Percentiles rank a stretch among this genome's conserved stretches.
phyloP scores from a whole-genome alignment of 768 basidiomycete species.

The Hysterangium stoloniferum region DNA sequence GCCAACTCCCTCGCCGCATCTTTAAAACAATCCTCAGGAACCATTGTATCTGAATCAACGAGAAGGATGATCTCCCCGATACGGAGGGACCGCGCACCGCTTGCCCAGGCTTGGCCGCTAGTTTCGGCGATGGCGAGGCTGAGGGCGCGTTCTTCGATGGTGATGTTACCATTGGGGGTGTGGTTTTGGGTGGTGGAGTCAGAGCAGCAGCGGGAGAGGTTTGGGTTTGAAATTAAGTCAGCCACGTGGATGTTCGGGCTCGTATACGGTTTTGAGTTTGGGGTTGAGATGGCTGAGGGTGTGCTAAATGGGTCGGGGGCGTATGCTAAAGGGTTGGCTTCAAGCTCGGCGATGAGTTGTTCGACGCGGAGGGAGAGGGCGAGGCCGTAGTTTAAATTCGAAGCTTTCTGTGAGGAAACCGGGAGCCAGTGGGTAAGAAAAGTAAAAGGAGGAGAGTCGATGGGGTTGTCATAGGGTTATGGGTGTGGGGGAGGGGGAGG shows the following conservation, averaged over 20 bases:
- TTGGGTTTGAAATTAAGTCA: too few species aligned
- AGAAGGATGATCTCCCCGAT: constrained; percentile 40
- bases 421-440: too few species aligned
- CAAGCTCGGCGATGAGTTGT: constrained; percentile 27
- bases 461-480: background rate
- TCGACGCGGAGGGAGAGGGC: constrained; percentile 35
- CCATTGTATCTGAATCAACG: constrained; percentile 44
- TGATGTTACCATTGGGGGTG: constrained; percentile 18
- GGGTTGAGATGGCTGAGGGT: background rate
- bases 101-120: constrained; percentile 29
- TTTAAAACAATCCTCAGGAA: constrained; percentile 45
- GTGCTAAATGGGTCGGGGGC: background rate
- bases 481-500: background rate
- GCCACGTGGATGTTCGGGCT: too few species aligned
- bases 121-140: constrained; percentile 46
- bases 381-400: constrained; percentile 44
- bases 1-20: constrained; percentile 46
- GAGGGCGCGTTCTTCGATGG: constrained; percentile 42
- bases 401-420: constrained; percentile 27
- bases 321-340: constrained; percentile 17
- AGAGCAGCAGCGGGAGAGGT: too few species aligned
- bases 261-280: too few species aligned
- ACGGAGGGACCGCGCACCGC: constrained; percentile 34
- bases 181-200: too few species aligned
- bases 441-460: background rate